Base-by-base conservation (phyloP, 2,329 filamentous ascomycete genomes). In the Penicillium sp. region DNA sequence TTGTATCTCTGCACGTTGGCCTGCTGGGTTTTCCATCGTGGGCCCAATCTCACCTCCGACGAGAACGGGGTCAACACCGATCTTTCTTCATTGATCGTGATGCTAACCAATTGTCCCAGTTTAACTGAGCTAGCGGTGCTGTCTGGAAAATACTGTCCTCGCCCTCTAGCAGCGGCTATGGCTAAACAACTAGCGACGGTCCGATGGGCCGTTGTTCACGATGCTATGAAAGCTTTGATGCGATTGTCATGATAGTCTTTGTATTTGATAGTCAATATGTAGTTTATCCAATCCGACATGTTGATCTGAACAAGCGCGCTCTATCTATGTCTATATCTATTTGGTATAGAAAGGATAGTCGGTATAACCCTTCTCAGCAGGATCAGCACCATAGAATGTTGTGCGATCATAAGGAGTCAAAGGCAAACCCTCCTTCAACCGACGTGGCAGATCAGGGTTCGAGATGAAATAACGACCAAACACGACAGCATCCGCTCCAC, bases 191-290 rank as follows among this genome's bases (percentile, higher is more conserved):
- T 87, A 61, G 80, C 80, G 12, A 84, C 81, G 55, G 80, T 86
- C 1, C 67, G 85, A 51, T 87, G 85, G 85, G 83, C 83, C 0
- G 83, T 87, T 4, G 81, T 87, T 5, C 83, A 86, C 61, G 82
- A 85, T 64, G 84, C 82, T 0, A 84, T 86, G 73, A 80, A 82
- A 61, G 83, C 87, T 3, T 64, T 87, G 41, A 54, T 68, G 9
- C 59, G 54, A 12, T 54, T 70, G 45, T 67, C 63, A 56, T 60
- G 29, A 64, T 58, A 42, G 33, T 21, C 7, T 27, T 42, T 45
- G 17, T 45, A 31, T 54, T 45, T 45, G 27, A 31, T 50, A 31
- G 29, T 23, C 21, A 53, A 36, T 45, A 45, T 44, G 31, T 45
- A 45, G 41, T 53, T 27, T 38, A 31, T 15, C 43, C 17, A 23